Percentiles rank a stretch among this genome's conserved stretches.
phyloP scores from a whole-genome alignment of 192 early-diverging fungal genomes.

The Entophlyctis helioformis region DNA sequence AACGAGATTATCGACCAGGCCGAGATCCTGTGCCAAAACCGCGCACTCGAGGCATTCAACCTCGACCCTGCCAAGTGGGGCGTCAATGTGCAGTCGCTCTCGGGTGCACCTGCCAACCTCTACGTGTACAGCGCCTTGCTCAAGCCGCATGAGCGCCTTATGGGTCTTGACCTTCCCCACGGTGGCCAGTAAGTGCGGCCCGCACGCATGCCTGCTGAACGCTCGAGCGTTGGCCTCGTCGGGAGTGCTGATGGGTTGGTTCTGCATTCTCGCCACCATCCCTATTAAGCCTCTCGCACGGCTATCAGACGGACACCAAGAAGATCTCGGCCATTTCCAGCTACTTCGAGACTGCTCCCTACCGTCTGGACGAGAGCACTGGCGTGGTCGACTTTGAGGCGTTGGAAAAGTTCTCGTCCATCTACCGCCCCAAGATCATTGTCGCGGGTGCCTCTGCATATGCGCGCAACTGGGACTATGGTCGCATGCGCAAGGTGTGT shows the following conservation, averaged over 20 bases:
- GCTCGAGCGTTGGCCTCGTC: background rate
- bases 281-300: slow-evolving; percentile 75
- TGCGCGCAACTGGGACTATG: slow-evolving; percentile 88
- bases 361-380: slow-evolving; percentile 80
- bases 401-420: slow-evolving; percentile 60
- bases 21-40: slow-evolving; percentile 84
- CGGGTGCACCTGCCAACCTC: slow-evolving; percentile 93
- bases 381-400: slow-evolving; percentile 90
- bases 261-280: background rate
- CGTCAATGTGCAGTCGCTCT: slow-evolving; percentile 94
- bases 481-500: slow-evolving; percentile 55
- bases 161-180: slow-evolving; percentile 96
- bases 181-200: slow-evolving; percentile 86
- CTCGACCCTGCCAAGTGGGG: slow-evolving; percentile 83
- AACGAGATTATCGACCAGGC: slow-evolving; percentile 97
- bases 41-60: slow-evolving; percentile 87
- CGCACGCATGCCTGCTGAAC: no score
- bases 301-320: slow-evolving; percentile 92
- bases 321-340: slow-evolving; percentile 91
- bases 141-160: slow-evolving; percentile 94
- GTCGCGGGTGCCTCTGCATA: slow-evolving; percentile 94
- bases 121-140: slow-evolving; percentile 92
- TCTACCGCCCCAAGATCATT: slow-evolving; percentile 94
- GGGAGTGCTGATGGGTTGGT: background rate
- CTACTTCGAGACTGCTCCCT: slow-evolving; percentile 96